Evolutionary conservation across 2,329 filamentous ascomycete genomes (phyloP), one percentile per base, ranked within the genome.

Genomic region (Sporothrix variecibatus): DNA sequence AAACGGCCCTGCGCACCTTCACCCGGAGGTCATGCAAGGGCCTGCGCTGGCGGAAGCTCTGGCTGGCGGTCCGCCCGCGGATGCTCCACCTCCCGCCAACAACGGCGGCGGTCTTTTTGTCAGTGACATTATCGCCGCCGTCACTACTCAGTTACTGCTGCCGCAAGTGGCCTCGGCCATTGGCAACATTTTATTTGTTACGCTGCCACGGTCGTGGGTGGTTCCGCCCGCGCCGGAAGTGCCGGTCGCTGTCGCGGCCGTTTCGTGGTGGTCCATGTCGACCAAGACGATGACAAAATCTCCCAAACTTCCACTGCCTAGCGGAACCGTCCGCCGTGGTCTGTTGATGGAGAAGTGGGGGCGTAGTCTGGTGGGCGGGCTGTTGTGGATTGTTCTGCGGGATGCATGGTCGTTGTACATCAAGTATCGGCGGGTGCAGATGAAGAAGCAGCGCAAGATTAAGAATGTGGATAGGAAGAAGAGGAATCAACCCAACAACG

Each of bases 271-370:
- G 43, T 49, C 43, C 43, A 2, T 49, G 40, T 43, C 43, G 43
- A 15, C 43, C 43, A 49, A 49, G 43, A 43, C 40, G 9, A 3
- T 2, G 12, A 43, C 40, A 43, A 34, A 4, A 34, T 1, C 40
- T 7, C 40, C 40, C 40, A 8, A 2, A 9, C 12, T 15, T 5
- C 12, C 6, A 9, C 12, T 15, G 15, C 12, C 6, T 28, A 15
- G 3, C 7, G n/a, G 23, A 5, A 60, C 56, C 6, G 56, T 60
- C 12, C 56, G 56, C 15, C 26, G 56, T 0, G 91, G 93, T 0
- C 85, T 98, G 34, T 82, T 99, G 43, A 93, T 96, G 79, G 89
- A 93, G 78, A 90, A 91, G 74, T 98, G 96, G 94, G 96, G 94
- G 0, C 87, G 96, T 73, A 98, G 93, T 79, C 85, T 99, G 2